A percentile compares a stretch with the other conserved stretches of the same genome.
Evolutionary conservation across 257 asterid species (phyloP).

Genomic region (Ocimum tenuiflorum): DNA sequence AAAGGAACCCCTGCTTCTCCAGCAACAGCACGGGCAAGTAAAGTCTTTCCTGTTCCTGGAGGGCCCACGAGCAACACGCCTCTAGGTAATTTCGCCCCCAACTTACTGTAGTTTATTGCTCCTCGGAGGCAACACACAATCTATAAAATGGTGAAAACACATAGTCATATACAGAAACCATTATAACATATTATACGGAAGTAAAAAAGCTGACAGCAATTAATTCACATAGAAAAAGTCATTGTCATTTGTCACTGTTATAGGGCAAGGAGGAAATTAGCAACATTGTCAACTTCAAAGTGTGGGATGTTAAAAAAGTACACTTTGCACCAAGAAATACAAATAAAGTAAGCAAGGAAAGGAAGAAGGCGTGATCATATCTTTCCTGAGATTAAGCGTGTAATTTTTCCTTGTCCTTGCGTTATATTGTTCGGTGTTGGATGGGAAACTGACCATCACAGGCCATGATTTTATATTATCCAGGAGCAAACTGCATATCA

Average conservation of each 20-base stretch:
- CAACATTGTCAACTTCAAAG: background rate
- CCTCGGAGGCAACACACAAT: constrained; percentile 89
- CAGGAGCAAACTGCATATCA: too few species aligned
- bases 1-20: constrained; percentile 98
- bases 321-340: background rate
- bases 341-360: too few species aligned
- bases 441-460: too few species aligned
- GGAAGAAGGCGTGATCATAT: too few species aligned
- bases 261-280: background rate
- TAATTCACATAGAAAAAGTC: background rate
- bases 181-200: background rate
- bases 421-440: too few species aligned
- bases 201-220: constrained; percentile 1
- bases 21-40: constrained; percentile 96
- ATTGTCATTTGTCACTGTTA: background rate
- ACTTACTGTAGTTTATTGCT: constrained; percentile 73
- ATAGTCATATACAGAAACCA: background rate
- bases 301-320: background rate
- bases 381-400: too few species aligned
- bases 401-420: too few species aligned
- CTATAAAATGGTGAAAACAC: constrained; percentile 31
- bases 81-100: constrained; percentile 89
- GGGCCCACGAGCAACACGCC: constrained; percentile 98
- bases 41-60: constrained; percentile 93
- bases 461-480: too few species aligned